Evolutionary conservation across 2,329 filamentous ascomycete species (phyloP).

Genomic region (Allantophomopsis lycopodina): DNA sequence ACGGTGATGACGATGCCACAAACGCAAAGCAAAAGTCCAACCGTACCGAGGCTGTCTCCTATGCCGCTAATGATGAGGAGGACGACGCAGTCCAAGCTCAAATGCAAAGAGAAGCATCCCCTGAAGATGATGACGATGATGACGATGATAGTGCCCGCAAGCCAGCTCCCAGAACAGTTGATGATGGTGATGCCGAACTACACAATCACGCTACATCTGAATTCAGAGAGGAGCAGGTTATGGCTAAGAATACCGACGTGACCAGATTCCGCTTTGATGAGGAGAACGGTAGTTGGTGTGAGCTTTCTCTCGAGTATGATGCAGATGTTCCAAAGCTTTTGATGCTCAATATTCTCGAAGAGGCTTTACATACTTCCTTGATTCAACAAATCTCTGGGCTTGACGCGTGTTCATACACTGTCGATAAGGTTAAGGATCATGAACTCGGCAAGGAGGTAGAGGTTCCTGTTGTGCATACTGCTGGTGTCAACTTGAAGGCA

Average conservation of each 20-base stretch:
- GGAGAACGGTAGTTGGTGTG: conserved; percentile 57
- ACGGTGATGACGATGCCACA: conserved; percentile 66
- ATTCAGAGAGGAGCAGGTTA: conserved; percentile 47
- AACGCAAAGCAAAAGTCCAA: conserved; percentile 63
- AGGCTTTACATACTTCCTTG: conserved; percentile 62
- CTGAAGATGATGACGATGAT: conserved; percentile 42
- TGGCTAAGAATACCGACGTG: conserved; percentile 50
- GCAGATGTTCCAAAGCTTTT: conserved; percentile 75
- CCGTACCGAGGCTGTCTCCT: conserved; percentile 70
- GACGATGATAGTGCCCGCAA: conserved; percentile 22
- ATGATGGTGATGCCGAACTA: background rate
- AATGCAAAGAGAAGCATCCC: conserved; percentile 42
- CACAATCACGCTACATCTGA: conserved; percentile 2
- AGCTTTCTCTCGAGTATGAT: conserved; percentile 73
- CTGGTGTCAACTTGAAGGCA: conserved; percentile 76
- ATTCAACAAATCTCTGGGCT: conserved; percentile 80
- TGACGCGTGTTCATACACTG: conserved; percentile 53
- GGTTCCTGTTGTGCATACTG: conserved; percentile 54
- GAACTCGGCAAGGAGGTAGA: conserved; percentile 32
- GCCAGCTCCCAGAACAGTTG: conserved; percentile 7
- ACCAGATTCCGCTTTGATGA: conserved; percentile 72
- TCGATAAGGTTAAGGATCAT: conserved; percentile 36
- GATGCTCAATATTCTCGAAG: conserved; percentile 82
- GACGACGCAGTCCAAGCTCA: conserved; percentile 62
- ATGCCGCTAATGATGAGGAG: conserved; percentile 85